Conservation (phyloP, 768 basidiomycete genomes). For the Pilatotrama ljubarskyi region DNA sequence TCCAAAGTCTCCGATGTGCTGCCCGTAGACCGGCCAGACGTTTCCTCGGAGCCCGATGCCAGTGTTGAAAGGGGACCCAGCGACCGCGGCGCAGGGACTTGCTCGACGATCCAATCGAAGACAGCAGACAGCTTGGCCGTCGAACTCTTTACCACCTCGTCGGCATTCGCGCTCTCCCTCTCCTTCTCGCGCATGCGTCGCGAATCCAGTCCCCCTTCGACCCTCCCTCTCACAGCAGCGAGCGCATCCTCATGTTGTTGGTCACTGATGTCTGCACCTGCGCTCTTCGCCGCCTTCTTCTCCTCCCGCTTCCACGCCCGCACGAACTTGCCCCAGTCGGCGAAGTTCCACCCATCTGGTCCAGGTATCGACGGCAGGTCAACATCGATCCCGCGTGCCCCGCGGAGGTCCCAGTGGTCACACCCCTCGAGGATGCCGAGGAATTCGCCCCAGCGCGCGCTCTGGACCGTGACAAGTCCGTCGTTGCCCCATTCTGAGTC, state of each 20-base stretch:
- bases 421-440: slow-evolving; percentile 85
- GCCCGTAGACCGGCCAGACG: background rate
- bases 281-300: slow-evolving; percentile 41
- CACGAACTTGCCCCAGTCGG: slow-evolving; percentile 65
- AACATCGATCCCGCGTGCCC: slow-evolving; percentile 76
- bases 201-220: background rate
- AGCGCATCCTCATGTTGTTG: slow-evolving; percentile 9
- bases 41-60: background rate
- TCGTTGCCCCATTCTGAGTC: slow-evolving; percentile 82
- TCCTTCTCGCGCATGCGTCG: slow-evolving; percentile 18
- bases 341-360: slow-evolving; percentile 47
- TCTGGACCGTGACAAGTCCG: slow-evolving; percentile 87
- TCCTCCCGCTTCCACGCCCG: slow-evolving; percentile 61
- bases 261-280: slow-evolving; percentile 34
- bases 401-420: slow-evolving; percentile 97
- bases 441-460: slow-evolving; percentile 95
- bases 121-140: slow-evolving; percentile 74
- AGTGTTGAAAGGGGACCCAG: slow-evolving; percentile 3
- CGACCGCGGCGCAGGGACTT: slow-evolving; percentile 37
- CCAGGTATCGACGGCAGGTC: slow-evolving; percentile 53
- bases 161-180: slow-evolving; percentile 39
- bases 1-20: background rate
- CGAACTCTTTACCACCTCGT: slow-evolving; percentile 62
- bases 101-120: slow-evolving; percentile 79
- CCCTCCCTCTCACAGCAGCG: background rate